Evolutionary conservation across 2,329 filamentous ascomycete species (phyloP).

Genomic region (Penicillium crustosum): DNA sequence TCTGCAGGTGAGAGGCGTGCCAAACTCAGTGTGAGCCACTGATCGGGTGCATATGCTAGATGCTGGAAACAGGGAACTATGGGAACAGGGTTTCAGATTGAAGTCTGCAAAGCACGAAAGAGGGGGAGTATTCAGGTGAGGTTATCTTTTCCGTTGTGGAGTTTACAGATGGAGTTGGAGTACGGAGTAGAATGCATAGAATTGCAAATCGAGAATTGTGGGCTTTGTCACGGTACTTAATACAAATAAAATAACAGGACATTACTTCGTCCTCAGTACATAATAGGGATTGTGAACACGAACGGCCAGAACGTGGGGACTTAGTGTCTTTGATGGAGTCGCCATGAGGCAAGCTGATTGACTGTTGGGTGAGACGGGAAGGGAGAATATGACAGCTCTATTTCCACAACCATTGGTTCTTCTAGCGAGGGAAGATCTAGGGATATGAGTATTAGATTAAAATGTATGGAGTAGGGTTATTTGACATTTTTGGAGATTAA

Average conservation of each 20-base stretch:
- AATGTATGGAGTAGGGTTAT: neutral
- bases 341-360: constrained; percentile 3
- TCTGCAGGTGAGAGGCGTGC: constrained; percentile 23
- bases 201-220: neutral
- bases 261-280: too few species aligned
- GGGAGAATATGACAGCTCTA: constrained; percentile 35
- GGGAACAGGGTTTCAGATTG: neutral
- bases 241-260: neutral
- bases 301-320: constrained; percentile 18
- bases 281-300: constrained; percentile 4
- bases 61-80: neutral
- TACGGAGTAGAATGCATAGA: constrained; percentile 5
- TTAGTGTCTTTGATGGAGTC: constrained; percentile 14
- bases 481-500: neutral
- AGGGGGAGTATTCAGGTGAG: neutral
- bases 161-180: neutral
- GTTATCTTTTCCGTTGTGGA: neutral
- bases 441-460: neutral
- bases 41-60: constrained; percentile 12
- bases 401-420: constrained; percentile 14
- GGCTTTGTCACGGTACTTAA: neutral
- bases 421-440: neutral
- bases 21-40: constrained; percentile 5
- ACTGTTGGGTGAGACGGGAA: constrained; percentile 12
- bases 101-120: neutral